A percentile compares a stretch with the other conserved stretches of the same genome.
phyloP scores from a whole-genome alignment of 2,329 filamentous ascomycete genomes.

The Cladorrhinum sp. region DNA sequence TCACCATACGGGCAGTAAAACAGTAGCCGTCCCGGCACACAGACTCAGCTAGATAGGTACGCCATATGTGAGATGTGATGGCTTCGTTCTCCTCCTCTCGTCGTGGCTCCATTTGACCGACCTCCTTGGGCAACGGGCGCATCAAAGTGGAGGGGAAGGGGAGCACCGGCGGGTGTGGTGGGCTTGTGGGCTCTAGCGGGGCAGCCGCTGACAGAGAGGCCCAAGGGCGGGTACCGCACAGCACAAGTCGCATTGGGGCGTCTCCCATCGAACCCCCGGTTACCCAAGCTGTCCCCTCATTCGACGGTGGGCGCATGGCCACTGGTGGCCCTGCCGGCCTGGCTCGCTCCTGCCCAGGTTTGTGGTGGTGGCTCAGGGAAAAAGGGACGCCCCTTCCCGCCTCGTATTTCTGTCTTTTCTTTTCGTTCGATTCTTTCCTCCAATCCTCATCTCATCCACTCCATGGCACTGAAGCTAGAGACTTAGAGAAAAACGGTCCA shows the following conservation, averaged over 20 bases:
- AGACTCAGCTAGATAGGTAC: neutral
- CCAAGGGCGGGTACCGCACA: slow-evolving; percentile 4
- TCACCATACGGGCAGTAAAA: neutral
- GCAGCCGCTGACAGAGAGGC: slow-evolving; percentile 5
- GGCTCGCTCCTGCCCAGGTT: neutral
- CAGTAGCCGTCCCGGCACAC: neutral
- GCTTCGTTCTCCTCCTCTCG: neutral
- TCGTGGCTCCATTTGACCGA: slow-evolving; percentile 23
- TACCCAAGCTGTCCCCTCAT: slow-evolving; percentile 23
- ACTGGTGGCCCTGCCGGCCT: neutral
- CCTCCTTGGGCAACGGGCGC: neutral
- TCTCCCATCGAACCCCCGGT: neutral
- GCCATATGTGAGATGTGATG: neutral
- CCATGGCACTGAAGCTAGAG: neutral
- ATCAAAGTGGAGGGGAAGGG: neutral
- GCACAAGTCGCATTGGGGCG: slow-evolving; percentile 1
- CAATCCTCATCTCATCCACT: neutral
- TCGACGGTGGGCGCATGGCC: slow-evolving; percentile 17
- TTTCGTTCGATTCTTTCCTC: slow-evolving; percentile 9
- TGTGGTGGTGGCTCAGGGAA: slow-evolving; percentile 14
- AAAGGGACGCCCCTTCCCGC: slow-evolving; percentile 27
- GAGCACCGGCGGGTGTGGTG: neutral
- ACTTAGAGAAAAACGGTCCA: neutral
- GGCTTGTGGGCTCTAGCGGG: slow-evolving; percentile 3
- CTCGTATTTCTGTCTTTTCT: slow-evolving; percentile 27